Base-by-base conservation (phyloP, 257 asterid species). In the Lithospermum erythrorhizon region DNA sequence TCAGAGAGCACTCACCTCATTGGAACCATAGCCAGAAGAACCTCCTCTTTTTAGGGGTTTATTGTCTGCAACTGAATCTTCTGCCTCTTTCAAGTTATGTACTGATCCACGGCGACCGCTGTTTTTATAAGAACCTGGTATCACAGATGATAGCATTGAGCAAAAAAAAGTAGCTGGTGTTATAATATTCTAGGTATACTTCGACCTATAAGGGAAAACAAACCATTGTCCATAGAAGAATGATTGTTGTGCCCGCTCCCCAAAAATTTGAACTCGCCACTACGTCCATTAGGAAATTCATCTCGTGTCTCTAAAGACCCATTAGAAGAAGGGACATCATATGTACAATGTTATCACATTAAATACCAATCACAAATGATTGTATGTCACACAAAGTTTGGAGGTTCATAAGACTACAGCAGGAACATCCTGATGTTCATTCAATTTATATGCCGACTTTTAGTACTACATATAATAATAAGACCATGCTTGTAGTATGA, bases 41-140 rank as follows among this genome's bases (percentile, higher is more conserved):
- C 76, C 93, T 65, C 87, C 95, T 79, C 84, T 78, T 77, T 84
- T 90, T 48, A 63, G 70, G 57, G 82, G 65, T 68, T 83, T 87
- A 35, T 84, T 88, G 58, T 90, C 97, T 58, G 73, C 73, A 67
- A 56, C 55, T 35, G 86, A 72, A 70, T 78, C 82, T 77, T 81
- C 97, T 7, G 80, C 77, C 68, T 82, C 96, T 78, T 79, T 87
- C 52, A 58, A 59, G 21, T 24, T 61, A 70, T 81, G 77, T 53
- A 73, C 73, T 21, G 83, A 67, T 62, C 90, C 95, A 63, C 93
- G 95, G 24, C 95, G 86, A 65, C 83, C 87, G 24, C 89, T 85
- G 58, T 76, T 87, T 67, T 82, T 89, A 69, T 70, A 77, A 61
- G 88, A 79, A 65, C 95, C 97, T 89, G 67, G 16, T 11, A 66